Evolutionary conservation across 2,329 filamentous ascomycete genomes (phyloP).

Genomic region (Penicillium digitatum): DNA sequence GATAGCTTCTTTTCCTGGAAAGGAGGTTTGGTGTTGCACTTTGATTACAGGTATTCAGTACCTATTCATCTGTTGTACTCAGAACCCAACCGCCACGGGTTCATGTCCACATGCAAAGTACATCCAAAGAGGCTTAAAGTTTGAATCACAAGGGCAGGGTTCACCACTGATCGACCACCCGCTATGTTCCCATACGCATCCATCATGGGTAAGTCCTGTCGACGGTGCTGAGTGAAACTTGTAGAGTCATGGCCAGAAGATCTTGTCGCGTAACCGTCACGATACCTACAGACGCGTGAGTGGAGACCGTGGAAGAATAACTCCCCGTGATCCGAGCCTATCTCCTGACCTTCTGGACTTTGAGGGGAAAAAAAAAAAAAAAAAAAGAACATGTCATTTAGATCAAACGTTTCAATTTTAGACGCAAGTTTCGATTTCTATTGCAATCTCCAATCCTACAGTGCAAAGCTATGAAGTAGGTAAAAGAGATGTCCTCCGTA

Average conservation of each 20-base stretch:
- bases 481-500: too few relatives aligned
- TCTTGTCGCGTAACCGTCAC: neutral
- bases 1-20: constrained; percentile 8
- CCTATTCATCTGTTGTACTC: too few relatives aligned
- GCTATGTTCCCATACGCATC: neutral
- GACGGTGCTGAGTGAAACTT: neutral
- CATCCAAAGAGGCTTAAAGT: neutral
- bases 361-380: neutral
- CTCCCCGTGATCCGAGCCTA: neutral
- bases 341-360: neutral
- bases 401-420: neutral
- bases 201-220: neutral
- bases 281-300: constrained; percentile 2
- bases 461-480: too few relatives aligned
- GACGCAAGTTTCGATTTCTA: neutral
- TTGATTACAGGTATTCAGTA: constrained; percentile 6
- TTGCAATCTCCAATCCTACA: neutral
- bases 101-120: neutral
- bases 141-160: too few relatives aligned
- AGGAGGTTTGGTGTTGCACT: constrained; percentile 9
- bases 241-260: neutral
- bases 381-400: neutral
- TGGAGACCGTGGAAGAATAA: neutral
- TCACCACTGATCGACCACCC: neutral
- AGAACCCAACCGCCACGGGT: neutral